Evolutionary conservation across 305 asterid species (phyloP).

Genomic region (Solanum hybrid): DNA sequence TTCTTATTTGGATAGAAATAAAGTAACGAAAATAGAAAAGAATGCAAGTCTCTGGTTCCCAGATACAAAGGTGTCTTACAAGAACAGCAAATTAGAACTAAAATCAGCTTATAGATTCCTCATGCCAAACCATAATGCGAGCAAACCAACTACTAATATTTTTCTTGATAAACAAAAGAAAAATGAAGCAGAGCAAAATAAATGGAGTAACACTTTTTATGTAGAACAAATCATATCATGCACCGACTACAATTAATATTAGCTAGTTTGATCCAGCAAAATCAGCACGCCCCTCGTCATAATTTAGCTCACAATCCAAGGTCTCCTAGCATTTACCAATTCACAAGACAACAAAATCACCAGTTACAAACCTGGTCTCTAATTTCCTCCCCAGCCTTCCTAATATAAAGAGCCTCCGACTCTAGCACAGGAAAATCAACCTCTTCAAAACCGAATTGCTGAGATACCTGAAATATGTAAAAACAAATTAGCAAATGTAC

Average conservation of each 20-base stretch:
- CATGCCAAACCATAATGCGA: not conserved
- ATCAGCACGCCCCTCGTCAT: not conserved
- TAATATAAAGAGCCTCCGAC: conserved; percentile 77
- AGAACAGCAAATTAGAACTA: not conserved
- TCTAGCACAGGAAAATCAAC: conserved; percentile 93
- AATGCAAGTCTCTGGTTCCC: not conserved
- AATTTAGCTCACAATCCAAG: not conserved
- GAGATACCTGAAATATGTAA: conserved; percentile 47
- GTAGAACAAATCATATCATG: not conserved
- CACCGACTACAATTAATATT: not conserved
- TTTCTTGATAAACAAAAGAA: not conserved
- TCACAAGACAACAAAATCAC: not conserved
- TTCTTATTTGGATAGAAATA: not conserved
- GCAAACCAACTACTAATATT: not conserved
- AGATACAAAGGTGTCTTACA: not conserved
- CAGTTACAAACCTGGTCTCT: conserved; percentile 67
- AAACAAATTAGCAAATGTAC: not conserved
- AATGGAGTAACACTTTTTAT: not conserved
- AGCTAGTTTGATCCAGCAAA: not conserved
- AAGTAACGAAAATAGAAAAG: not conserved
- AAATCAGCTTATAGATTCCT: not conserved
- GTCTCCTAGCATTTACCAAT: not conserved
- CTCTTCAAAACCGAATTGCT: conserved; percentile 75
- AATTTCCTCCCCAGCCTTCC: conserved; percentile 98
- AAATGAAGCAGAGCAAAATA: not conserved